phyloP scores from a whole-genome alignment of 768 basidiomycete species.

The Hericium coralloides region DNA sequence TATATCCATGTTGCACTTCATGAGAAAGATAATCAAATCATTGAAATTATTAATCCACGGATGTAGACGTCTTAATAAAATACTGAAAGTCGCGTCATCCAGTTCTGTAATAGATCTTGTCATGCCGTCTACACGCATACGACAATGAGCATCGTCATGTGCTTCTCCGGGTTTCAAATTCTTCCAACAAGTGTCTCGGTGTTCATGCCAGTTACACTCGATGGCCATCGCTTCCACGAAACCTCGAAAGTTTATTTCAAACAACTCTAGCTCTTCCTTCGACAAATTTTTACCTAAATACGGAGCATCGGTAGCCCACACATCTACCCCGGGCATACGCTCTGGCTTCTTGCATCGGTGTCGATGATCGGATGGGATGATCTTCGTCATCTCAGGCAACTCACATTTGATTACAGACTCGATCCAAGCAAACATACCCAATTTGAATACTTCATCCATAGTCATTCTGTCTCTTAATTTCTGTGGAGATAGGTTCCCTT shows the following conservation, averaged over 20 bases:
- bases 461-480: background rate
- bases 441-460: slow-evolving; percentile 14
- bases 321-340: too few relatives aligned
- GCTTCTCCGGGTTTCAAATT: slow-evolving; percentile 18
- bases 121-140: slow-evolving; percentile 9
- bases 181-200: slow-evolving; percentile 30
- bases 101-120: background rate
- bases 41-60: too few relatives aligned
- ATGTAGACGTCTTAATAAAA: too few relatives aligned
- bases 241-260: background rate
- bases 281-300: too few relatives aligned
- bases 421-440: slow-evolving; percentile 15
- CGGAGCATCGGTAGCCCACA: too few relatives aligned
- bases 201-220: slow-evolving; percentile 25
- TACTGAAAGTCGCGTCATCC: too few relatives aligned
- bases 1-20: too few relatives aligned
- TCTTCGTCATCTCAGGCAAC: slow-evolving; percentile 10
- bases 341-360: too few relatives aligned
- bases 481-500: slow-evolving; percentile 11
- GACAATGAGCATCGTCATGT: slow-evolving; percentile 9
- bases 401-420: slow-evolving; percentile 20
- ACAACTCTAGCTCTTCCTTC: too few relatives aligned
- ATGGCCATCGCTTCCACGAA: slow-evolving; percentile 10
- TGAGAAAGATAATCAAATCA: too few relatives aligned
- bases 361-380: background rate